A percentile compares a stretch with the other conserved stretches of the same genome.
Evolutionary conservation across 306 rosid species (phyloP).

Genomic region (Inga oerstediana): DNA sequence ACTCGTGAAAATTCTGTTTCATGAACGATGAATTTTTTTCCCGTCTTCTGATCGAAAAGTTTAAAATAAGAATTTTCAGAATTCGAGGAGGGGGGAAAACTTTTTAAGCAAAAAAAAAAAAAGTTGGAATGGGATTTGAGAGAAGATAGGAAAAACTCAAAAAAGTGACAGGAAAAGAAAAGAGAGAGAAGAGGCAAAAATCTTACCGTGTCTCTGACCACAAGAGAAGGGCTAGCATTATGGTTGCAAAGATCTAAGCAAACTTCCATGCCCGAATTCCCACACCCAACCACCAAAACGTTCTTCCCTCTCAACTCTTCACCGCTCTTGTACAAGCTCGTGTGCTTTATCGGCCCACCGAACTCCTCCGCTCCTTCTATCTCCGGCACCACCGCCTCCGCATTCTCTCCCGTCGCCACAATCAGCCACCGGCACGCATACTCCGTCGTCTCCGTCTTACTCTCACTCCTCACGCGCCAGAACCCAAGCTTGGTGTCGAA

Average conservation of each 20-base stretch:
- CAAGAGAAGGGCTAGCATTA: constrained; percentile 75
- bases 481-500: constrained; percentile 50
- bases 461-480: constrained; percentile 50
- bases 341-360: constrained; percentile 58
- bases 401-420: constrained; percentile 91
- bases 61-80: constrained; percentile 11
- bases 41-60: neutral
- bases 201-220: constrained; percentile 78
- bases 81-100: constrained; percentile 25
- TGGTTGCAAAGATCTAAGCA: constrained; percentile 86
- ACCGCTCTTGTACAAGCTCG: constrained; percentile 75
- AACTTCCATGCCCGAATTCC: constrained; percentile 96
- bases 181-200: neutral
- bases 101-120: neutral
- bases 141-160: neutral
- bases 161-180: neutral
- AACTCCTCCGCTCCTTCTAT: constrained; percentile 59
- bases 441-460: constrained; percentile 34
- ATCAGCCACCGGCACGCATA: constrained; percentile 68
- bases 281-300: constrained; percentile 91
- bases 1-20: neutral
- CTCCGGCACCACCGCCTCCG: constrained; percentile 72
- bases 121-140: neutral
- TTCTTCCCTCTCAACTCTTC: constrained; percentile 57
- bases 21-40: neutral